phyloP scores from a whole-genome alignment of 768 basidiomycete species.

The Suillus cothurnatus region DNA sequence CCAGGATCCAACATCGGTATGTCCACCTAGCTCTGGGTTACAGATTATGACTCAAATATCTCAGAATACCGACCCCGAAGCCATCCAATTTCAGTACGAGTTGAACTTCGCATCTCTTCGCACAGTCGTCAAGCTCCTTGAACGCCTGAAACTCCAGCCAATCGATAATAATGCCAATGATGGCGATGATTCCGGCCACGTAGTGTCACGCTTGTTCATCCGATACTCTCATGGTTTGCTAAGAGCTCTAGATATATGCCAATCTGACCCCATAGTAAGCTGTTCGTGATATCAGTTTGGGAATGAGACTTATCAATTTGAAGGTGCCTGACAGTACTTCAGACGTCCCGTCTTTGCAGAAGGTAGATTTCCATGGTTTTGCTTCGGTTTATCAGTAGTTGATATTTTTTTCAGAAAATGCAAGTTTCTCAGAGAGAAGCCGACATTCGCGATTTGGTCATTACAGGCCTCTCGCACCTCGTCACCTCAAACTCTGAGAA shows the following conservation, averaged over 20 bases:
- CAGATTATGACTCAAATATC: conserved; percentile 6
- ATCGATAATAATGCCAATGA: conserved; percentile 54
- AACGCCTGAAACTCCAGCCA: conserved; percentile 68
- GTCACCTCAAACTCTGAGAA: conserved; percentile 84
- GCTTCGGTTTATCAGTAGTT: neutral
- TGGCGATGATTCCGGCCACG: conserved; percentile 67
- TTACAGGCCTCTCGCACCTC: conserved; percentile 78
- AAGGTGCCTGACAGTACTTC: conserved; percentile 53
- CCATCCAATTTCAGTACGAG: conserved; percentile 51
- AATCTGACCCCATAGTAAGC: conserved; percentile 48
- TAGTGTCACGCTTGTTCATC: conserved; percentile 77
- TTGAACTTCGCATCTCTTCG: conserved; percentile 74
- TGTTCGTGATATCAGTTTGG: neutral
- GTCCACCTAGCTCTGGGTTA: conserved; percentile 23
- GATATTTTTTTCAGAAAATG: conserved; percentile 39
- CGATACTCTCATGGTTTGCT: conserved; percentile 72
- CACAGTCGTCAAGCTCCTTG: conserved; percentile 74
- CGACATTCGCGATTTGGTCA: conserved; percentile 74
- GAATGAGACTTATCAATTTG: conserved; percentile 11
- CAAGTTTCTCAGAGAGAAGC: conserved; percentile 52
- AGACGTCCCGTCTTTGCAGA: conserved; percentile 48
- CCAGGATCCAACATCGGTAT: conserved; percentile 51
- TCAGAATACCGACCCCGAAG: conserved; percentile 42
- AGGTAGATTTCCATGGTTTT: conserved; percentile 33
- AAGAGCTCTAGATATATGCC: conserved; percentile 56